Evolutionary conservation across 805 yeast genomes (phyloP).

Genomic region (Candida nanaspora): DNA sequence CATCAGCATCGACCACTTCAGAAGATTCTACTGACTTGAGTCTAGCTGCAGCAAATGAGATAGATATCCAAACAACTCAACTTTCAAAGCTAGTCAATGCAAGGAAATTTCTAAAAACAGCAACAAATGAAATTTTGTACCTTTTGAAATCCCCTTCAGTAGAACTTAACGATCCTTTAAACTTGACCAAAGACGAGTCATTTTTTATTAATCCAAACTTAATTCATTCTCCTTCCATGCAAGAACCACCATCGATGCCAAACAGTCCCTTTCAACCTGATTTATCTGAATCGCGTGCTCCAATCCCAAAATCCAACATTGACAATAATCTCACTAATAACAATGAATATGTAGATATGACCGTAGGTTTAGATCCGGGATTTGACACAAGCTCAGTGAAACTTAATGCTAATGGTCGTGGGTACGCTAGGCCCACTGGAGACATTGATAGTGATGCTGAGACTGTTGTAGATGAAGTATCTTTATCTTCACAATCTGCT

Average conservation of each 20-base stretch:
- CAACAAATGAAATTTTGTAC: slow-evolving; percentile 29
- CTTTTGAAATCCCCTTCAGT: slow-evolving; percentile 26
- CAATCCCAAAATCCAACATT: neutral
- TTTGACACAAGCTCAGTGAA: slow-evolving; percentile 5
- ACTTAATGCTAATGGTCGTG: too few relatives aligned
- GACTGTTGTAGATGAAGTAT: neutral
- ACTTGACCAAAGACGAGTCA: slow-evolving; percentile 13
- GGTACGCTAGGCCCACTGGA: too few relatives aligned
- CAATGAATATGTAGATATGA: slow-evolving; percentile 16
- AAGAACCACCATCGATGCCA: too few relatives aligned
- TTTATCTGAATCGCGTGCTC: neutral
- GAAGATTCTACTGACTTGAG: too few relatives aligned
- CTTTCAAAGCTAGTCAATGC: slow-evolving; percentile 23
- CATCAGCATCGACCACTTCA: neutral
- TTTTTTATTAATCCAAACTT: slow-evolving; percentile 6
- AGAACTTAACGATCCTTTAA: slow-evolving; percentile 22
- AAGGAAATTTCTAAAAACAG: slow-evolving; percentile 25
- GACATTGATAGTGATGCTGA: slow-evolving; percentile 1
- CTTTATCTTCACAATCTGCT: neutral
- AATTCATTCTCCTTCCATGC: too few relatives aligned
- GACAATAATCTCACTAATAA: neutral
- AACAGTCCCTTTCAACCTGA: neutral
- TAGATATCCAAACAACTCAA: slow-evolving; percentile 14
- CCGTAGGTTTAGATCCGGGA: slow-evolving; percentile 17
- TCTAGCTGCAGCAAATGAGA: too few relatives aligned